Conservation (phyloP, 2,329 filamentous ascomycete species). For the Neopestalotiopsis sp. region DNA sequence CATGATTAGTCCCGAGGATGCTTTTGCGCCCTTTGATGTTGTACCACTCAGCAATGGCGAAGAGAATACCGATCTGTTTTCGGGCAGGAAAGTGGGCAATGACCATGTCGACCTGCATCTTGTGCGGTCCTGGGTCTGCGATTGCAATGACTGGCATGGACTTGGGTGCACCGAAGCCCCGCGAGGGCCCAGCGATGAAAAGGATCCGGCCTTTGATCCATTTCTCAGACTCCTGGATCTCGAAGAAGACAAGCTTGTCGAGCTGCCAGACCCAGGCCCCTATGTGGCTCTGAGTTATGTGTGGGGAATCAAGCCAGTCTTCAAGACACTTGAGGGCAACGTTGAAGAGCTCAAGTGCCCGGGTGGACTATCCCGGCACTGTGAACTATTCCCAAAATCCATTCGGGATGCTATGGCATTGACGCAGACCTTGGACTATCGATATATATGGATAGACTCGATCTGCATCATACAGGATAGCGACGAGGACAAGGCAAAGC, state of each 20-base stretch:
- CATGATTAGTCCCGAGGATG: background rate
- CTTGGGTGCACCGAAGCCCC: background rate
- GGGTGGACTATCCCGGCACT: background rate
- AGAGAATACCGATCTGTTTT: background rate
- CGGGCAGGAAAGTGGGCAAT: background rate
- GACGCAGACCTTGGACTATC: conserved; percentile 18
- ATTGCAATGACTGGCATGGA: background rate
- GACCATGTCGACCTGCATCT: background rate
- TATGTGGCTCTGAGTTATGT: conserved; percentile 22
- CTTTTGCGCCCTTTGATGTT: conserved; percentile 4
- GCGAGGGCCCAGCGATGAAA: background rate
- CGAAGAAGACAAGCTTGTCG: conserved; percentile 6
- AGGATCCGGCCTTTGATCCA: background rate
- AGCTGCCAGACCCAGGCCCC: background rate
- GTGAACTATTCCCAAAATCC: background rate
- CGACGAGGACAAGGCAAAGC: background rate
- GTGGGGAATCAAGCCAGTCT: conserved; percentile 18
- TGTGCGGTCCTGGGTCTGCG: background rate
- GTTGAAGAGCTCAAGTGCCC: background rate
- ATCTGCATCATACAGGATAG: conserved; percentile 18
- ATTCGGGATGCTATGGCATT: background rate
- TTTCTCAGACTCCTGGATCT: conserved; percentile 4
- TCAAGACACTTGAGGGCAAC: conserved; percentile 10
- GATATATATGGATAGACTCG: conserved; percentile 17
- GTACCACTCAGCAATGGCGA: background rate